Base-by-base conservation (phyloP, 768 basidiomycete species). In the Tulasnella sp. region DNA sequence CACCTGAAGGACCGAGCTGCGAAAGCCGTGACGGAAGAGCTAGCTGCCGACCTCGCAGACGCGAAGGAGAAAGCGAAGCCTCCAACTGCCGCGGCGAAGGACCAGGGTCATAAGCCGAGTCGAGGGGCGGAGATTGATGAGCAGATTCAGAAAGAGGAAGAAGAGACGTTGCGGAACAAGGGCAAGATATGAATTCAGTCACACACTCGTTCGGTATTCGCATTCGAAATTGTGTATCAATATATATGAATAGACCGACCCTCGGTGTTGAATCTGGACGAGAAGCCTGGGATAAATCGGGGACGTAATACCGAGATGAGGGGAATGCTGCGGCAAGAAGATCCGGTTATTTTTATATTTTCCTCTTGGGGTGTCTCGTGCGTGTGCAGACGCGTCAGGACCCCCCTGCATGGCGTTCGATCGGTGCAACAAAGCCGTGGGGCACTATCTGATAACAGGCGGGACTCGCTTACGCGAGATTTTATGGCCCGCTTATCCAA, bases 71-170 rank as follows among this genome's bases (percentile, higher is more conserved):
- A 86, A 42, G 84, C 85, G 0, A 88, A 91, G 79, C 90, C 91
- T 18, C 83, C 89, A 40, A 79, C 78, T 14, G 87, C 87, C 72
- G 89, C 89, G 14, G 90, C 90, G 0, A 84, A 84, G n/a, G 83
- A 86, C 22, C 91, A 92, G 77, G 90, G 91, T 0, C 88, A 92
- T 82, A 85, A 91, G 81, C 91, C 91, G 0, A 91, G 90, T 0
- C 85, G 87, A 54, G 91, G 91, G 0, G 91, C 91, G 1, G 84
- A 89, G 83, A 87, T 91, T n/a, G 91, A 92, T 83, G 89, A 89
- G 4, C 86, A 91, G 82, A 85, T 92, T 28, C 87, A 89, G 85
- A 83, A 83, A 3, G 90, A 91, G 80, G 91, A 92, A 28, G 87
- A 88, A 77, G 88, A 89, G 82, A 76, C 83, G 50, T 81, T 91